Base-by-base conservation (phyloP, 163 green algal species). In the Scenedesmus sp. region DNA sequence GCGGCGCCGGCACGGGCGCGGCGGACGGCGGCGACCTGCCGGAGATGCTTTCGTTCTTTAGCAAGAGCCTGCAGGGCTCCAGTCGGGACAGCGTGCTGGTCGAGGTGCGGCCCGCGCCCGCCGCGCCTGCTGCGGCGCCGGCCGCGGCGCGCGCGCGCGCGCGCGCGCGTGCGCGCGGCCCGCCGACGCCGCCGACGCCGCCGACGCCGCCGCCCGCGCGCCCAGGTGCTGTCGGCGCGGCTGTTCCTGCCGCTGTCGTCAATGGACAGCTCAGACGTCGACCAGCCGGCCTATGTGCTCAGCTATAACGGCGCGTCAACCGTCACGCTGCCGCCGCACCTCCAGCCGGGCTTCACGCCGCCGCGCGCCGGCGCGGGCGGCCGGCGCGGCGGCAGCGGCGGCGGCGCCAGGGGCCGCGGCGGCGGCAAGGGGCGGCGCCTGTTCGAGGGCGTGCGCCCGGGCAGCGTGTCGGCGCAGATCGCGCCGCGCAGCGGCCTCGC, bases 1-100 rank as follows among this genome's bases (percentile, higher is more conserved):
- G 53, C 15, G 17, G 57, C 22, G 26, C 4, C 57, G 18, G 31
- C 7, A n/a, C 26, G 14, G 51, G 51, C 51, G 51, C 5, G 17
- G 28, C 42, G 2, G 48, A 13, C 28, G 10, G 28, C 24, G 57
- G 28, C 28, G 70, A 78, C 11, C 57, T 70, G 57, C 44, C 17
- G n/a, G 39, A 78, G 0, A 57, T 70, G 70, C 28, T 70, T 45
- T 47, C 42, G 1, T 78, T 78, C 15, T 70, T 78, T 29, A 42
- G 60, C 39, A 33, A 20, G 10, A 70, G 20, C 20, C 57, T 78
- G 9, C 57, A 39, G 15, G 44, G 57, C 57, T 62, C 42, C 57
- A 78, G 70, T 57, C 70, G 70, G 26, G 70, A 78, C 34, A 70
- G 57, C 31, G 7, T 78, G 57, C 29, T 78, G 28, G 70, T 70